phyloP scores from a whole-genome alignment of 352 stramenopile genomes.

The Phytophthora europaea region DNA sequence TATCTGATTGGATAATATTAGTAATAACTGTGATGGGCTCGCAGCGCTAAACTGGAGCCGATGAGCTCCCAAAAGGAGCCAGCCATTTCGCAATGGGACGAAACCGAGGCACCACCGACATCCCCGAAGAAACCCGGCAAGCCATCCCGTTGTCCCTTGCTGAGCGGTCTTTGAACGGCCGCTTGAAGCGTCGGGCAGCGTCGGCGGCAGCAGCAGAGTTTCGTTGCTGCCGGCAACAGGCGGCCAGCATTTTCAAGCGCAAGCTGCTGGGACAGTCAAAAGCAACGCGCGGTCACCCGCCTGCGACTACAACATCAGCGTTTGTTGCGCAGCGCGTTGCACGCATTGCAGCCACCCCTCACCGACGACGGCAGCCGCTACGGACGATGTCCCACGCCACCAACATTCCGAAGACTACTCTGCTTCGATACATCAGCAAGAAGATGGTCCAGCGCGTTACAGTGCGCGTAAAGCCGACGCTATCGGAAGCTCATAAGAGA shows the following conservation, averaged over 20 bases:
- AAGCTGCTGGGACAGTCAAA: not conserved
- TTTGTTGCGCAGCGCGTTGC: not conserved
- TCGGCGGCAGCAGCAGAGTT: not conserved
- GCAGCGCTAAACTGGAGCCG: no score
- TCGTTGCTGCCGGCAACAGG: not conserved
- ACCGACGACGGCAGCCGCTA: not conserved
- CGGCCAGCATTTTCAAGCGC: slow-evolving; percentile 3
- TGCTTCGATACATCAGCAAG: slow-evolving; percentile 9
- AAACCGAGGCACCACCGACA: no score
- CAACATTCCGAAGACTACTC: slow-evolving; percentile 5
- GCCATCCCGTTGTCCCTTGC: no score
- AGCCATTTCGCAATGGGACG: no score
- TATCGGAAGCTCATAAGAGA: not conserved
- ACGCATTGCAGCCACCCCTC: not conserved
- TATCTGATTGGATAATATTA: no score
- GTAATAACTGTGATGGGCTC: no score
- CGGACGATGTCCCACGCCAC: not conserved
- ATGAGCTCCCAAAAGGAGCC: no score
- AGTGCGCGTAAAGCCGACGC: not conserved
- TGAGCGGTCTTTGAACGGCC: no score
- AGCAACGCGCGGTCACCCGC: not conserved
- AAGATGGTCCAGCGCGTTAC: not conserved
- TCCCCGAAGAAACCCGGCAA: no score
- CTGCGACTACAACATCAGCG: not conserved
- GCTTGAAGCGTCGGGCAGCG: not conserved